A percentile compares a stretch with the other conserved stretches of the same genome.
phyloP scores from a whole-genome alignment of 495 filamentous ascomycete genomes.

The Podospora conica region DNA sequence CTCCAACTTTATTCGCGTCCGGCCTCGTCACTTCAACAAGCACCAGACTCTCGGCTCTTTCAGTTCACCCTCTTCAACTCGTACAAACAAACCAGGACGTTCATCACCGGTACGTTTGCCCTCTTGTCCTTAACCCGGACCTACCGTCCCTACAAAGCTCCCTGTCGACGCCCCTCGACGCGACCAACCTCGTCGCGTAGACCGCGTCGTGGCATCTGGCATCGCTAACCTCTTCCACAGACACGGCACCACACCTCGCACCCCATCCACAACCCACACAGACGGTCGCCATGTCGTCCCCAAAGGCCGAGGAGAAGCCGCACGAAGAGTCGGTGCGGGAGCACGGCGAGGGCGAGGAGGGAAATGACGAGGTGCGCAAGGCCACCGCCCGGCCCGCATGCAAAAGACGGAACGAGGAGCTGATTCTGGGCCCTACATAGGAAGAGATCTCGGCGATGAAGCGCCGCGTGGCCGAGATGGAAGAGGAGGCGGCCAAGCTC shows the following conservation, averaged over 20 bases:
- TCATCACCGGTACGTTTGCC: not conserved
- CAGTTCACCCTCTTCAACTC: not conserved
- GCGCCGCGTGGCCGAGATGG: slow-evolving; percentile 96
- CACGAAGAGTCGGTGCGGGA: slow-evolving; percentile 25
- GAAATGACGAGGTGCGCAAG: slow-evolving; percentile 40
- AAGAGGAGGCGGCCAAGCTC: slow-evolving; percentile 92
- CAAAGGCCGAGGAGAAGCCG: slow-evolving; percentile 24
- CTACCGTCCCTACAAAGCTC: not conserved
- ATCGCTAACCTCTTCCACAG: not conserved
- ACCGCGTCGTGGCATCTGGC: not conserved
- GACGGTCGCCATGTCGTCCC: slow-evolving; percentile 17
- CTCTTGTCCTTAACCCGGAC: not conserved
- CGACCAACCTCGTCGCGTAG: not conserved
- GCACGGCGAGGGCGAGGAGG: slow-evolving; percentile 34
- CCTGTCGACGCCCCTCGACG: not conserved
- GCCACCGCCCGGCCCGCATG: not conserved
- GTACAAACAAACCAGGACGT: not conserved
- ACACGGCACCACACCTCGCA: not conserved
- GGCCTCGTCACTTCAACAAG: slow-evolving; percentile 1
- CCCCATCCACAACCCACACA: not conserved
- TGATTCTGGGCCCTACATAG: slow-evolving; percentile 23
- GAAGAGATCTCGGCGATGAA: slow-evolving; percentile 98
- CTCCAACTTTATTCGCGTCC: slow-evolving; percentile 14
- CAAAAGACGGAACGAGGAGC: slow-evolving; percentile 11
- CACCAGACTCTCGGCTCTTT: not conserved